Evolutionary conservation across 495 filamentous ascomycete genomes (phyloP).

Genomic region (Daldinia childiae): DNA sequence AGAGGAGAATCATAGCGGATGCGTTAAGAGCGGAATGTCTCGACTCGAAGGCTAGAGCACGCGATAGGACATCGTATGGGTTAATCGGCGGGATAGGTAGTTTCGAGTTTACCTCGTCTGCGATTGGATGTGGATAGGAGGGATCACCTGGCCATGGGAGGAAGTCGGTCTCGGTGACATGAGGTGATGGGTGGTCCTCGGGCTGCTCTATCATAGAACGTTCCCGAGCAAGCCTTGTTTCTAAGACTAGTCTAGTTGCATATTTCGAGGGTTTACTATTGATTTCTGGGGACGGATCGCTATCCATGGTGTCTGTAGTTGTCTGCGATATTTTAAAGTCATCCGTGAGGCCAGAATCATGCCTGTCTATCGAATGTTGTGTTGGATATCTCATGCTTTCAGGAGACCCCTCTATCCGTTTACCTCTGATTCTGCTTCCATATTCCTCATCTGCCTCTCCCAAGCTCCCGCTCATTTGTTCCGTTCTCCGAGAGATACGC

Average conservation of each 20-base stretch:
- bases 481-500: constrained; percentile 32
- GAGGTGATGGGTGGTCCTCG: constrained; percentile 47
- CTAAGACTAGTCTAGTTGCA: constrained; percentile 6
- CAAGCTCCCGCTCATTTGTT: constrained; percentile 26
- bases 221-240: constrained; percentile 5
- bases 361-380: constrained; percentile 40
- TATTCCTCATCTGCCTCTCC: constrained; percentile 47
- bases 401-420: constrained; percentile 47
- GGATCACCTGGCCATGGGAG: constrained; percentile 60
- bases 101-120: constrained; percentile 20
- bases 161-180: constrained; percentile 61
- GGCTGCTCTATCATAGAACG: constrained; percentile 20
- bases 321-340: constrained; percentile 58
- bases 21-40: constrained; percentile 59
- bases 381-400: constrained; percentile 30
- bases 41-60: constrained; percentile 58
- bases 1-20: constrained; percentile 60
- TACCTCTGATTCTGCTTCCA: constrained; percentile 51
- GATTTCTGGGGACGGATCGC: constrained; percentile 19
- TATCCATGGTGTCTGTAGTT: constrained; percentile 53
- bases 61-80: constrained; percentile 58
- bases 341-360: constrained; percentile 53
- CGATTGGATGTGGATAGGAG: constrained; percentile 53
- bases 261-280: constrained; percentile 9
- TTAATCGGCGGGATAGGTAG: constrained; percentile 52